Evolutionary conservation across 805 yeast genomes (phyloP), one percentile per base, ranked within the genome.

Genomic region (Lipomyces sp.): DNA sequence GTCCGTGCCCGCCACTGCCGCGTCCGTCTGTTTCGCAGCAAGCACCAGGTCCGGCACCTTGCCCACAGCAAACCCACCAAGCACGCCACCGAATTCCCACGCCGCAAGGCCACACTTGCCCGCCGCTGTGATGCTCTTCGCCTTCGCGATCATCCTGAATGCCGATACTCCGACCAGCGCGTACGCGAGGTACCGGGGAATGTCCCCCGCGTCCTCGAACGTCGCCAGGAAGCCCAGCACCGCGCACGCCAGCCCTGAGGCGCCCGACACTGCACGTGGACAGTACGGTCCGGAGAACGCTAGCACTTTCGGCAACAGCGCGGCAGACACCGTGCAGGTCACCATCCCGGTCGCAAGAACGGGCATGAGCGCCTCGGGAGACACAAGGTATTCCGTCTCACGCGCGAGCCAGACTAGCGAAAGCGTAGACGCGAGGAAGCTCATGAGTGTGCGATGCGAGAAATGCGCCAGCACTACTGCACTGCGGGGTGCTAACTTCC

Each of bases 161-260:
- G 41, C 43, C 11, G 49, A 39, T 23, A 38, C 36, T 23, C 36
- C 42, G 2, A 23, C 29, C 24, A 45, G 6, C 3, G 38, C 37
- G 47, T 43, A 49, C 19, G 36, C 39, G 2, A 36, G 29, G 43
- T 44, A 48, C 3, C 51, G 49, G 14, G 55, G 51, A 18, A 53
- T 49, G 28, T 53, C 58, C 11, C 58, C 58, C 8, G 58, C 51
- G 35, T 53, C 58, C 14, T 46, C 52, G 39, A 53, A 35, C 19
- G 58, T 50, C 5, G 46, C 28, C 16, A 53, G 41, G 36, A 50
- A 53, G 6, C 55, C 58, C 11, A 53, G 43, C 6, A 43, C 47
- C 16, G 58, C 41, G 33, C 49, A 49, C 4, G 58, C 55, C 13
- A 45, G 38, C 2, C 51, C 58, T 23, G 48, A 39, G 16, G 48